Conservation (phyloP, 345 rosid genomes). For the Linum tenue region DNA sequence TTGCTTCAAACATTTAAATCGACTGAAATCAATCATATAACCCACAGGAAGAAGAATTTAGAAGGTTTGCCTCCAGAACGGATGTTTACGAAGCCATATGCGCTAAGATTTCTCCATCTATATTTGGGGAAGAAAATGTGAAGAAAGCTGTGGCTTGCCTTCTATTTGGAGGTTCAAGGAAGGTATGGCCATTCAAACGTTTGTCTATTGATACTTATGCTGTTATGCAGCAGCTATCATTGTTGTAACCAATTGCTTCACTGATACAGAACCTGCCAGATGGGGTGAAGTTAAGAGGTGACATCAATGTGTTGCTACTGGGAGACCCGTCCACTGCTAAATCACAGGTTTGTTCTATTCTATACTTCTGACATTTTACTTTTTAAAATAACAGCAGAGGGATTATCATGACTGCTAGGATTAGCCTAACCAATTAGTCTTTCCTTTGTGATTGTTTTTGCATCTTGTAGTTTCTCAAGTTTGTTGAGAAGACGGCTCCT, state of each 20-base stretch:
- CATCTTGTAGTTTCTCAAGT: conserved; percentile 66
- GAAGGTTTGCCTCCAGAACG: conserved; percentile 55
- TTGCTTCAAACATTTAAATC: neutral
- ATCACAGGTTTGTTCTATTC: conserved; percentile 54
- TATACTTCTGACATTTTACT: too few species aligned
- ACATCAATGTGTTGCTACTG: conserved; percentile 82
- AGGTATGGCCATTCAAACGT: conserved; percentile 30
- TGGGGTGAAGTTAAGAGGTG: conserved; percentile 92
- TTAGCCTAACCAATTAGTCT: too few species aligned
- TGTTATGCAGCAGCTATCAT: neutral
- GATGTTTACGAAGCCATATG: conserved; percentile 53
- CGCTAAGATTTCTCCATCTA: conserved; percentile 88
- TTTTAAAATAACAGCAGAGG: too few species aligned
- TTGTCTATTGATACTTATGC: neutral
- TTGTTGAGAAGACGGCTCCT: conserved; percentile 96
- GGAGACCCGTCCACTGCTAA: conserved; percentile 99
- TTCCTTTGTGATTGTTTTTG: conserved; percentile 3
- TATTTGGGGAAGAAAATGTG: conserved; percentile 83
- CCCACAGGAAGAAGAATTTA: conserved; percentile 78
- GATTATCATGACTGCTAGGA: neutral
- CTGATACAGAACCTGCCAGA: conserved; percentile 63
- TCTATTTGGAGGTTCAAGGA: conserved; percentile 93
- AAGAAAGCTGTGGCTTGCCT: conserved; percentile 92
- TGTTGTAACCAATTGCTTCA: too few species aligned
- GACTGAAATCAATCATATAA: neutral